A percentile compares a stretch with the other conserved stretches of the same genome.
Evolutionary conservation across 208 protist species (phyloP).

Genomic region (Eutreptiella sp.): DNA sequence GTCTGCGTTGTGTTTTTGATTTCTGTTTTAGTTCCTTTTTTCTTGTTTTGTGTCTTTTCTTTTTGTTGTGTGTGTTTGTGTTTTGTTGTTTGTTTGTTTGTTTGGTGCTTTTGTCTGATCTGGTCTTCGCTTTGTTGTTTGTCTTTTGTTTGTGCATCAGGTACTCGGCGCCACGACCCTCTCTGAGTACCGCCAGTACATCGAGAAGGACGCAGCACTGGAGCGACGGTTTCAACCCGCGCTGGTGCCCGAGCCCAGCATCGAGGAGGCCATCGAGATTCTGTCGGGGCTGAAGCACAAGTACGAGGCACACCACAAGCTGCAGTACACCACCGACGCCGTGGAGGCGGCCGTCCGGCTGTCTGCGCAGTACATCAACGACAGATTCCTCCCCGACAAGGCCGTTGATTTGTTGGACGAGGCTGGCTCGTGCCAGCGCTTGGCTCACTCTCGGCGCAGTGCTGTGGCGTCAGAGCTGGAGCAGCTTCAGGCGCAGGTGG

Average conservation of each 20-base stretch:
- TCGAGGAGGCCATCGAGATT: constrained; percentile 95
- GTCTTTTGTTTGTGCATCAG: too few species aligned
- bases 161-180: constrained; percentile 97
- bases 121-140: too few species aligned
- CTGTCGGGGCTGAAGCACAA: constrained; percentile 88
- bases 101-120: too few species aligned
- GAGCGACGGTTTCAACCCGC: constrained; percentile 97
- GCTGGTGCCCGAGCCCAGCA: constrained; percentile 86
- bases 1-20: too few species aligned
- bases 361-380: constrained; percentile 92
- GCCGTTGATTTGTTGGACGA: constrained; percentile 98
- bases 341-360: constrained; percentile 78
- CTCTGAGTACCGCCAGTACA: constrained; percentile 92
- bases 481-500: too few species aligned
- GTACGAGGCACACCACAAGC: constrained; percentile 83
- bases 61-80: too few species aligned
- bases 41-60: too few species aligned
- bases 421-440: constrained; percentile 75
- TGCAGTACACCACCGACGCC: constrained; percentile 73
- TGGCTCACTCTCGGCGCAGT: too few species aligned
- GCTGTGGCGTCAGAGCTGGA: too few species aligned
- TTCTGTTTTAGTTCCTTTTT: too few species aligned
- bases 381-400: constrained; percentile 96
- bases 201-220: constrained; percentile 97
- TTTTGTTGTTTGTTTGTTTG: too few species aligned